phyloP scores from a whole-genome alignment of 1,284 basidiomycete species.

The Leccinum fuscescens region DNA sequence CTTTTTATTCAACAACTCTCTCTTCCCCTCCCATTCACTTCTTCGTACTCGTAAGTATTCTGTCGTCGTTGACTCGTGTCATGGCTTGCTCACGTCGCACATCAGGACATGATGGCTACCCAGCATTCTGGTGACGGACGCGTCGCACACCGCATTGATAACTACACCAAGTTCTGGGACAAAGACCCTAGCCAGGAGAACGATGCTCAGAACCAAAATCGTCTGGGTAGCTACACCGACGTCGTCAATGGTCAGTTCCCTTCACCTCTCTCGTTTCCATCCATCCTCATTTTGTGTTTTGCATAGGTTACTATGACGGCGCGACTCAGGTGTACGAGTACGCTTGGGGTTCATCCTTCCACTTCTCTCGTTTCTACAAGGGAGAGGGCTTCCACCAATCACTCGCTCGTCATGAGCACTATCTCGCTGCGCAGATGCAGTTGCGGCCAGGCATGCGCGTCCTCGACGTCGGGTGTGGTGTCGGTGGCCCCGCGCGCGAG shows the following conservation, averaged over 20 bases:
- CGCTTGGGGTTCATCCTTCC: conserved; percentile 92
- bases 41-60: conserved; percentile 2
- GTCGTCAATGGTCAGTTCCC: conserved; percentile 82
- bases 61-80: background rate
- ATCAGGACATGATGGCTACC: conserved; percentile 10
- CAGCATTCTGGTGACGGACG: conserved; percentile 62
- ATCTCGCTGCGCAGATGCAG: conserved; percentile 84
- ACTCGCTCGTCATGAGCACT: conserved; percentile 97
- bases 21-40: background rate
- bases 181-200: conserved; percentile 78
- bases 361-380: conserved; percentile 97
- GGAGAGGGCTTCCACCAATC: conserved; percentile 86
- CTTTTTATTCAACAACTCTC: background rate
- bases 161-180: conserved; percentile 95
- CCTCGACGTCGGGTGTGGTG: conserved; percentile 97
- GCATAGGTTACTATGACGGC: conserved; percentile 60
- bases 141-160: conserved; percentile 78
- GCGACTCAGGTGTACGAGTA: conserved; percentile 98
- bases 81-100: background rate
- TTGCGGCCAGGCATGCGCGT: conserved; percentile 91
- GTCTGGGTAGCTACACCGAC: conserved; percentile 85
- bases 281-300: background rate
- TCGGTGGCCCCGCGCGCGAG: conserved; percentile 95
- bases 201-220: conserved; percentile 67
- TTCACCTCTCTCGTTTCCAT: background rate